Percentiles rank a stretch among this genome's conserved stretches.
These are phyloP conservation scores for Pseudonitzschia multistriata DNA, from an alignment of 108 stramenopile species.

Conservation along the genomic window DNA sequence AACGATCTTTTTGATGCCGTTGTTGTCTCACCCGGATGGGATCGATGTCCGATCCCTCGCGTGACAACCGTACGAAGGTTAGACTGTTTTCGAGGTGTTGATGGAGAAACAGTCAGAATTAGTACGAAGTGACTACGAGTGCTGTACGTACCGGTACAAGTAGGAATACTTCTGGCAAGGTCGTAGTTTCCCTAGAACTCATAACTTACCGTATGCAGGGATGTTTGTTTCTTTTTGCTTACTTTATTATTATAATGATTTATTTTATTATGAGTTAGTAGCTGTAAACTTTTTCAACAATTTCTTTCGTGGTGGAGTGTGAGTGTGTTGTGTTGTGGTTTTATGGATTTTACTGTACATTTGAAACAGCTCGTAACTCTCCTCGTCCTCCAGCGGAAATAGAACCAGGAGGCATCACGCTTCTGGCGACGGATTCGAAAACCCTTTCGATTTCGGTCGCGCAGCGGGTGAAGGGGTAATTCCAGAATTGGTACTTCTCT, in stretches of 20 bases:
- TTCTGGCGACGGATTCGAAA: constrained; percentile 82
- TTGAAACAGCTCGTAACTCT: constrained; percentile 14
- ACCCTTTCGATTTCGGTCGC: constrained; percentile 98
- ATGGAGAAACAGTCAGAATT: no score
- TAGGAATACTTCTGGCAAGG: no score
- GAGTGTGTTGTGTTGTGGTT: not conserved
- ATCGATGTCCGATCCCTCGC: no score
- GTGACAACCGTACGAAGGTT: not conserved
- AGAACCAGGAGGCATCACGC: constrained; percentile 20
- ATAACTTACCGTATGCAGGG: no score
- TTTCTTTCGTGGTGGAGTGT: not conserved
- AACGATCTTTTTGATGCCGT: no score
- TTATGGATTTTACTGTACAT: constrained; percentile 15
- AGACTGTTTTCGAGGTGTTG: not conserved
- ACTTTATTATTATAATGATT: not conserved
- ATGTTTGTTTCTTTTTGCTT: no score
- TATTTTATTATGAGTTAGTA: constrained; percentile 4
- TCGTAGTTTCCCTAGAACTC: no score
- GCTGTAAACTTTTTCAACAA: constrained; percentile 11
- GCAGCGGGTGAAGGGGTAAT: constrained; percentile 96
- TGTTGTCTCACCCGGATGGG: no score
- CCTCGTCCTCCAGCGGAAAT: constrained; percentile 17
- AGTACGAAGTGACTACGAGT: no score
- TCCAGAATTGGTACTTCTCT: constrained; percentile 95
- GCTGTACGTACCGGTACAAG: no score